Evolutionary conservation across 495 filamentous ascomycete genomes (phyloP), one percentile per base, ranked within the genome.

Genomic region (Hypomontagnella submonticulosa): DNA sequence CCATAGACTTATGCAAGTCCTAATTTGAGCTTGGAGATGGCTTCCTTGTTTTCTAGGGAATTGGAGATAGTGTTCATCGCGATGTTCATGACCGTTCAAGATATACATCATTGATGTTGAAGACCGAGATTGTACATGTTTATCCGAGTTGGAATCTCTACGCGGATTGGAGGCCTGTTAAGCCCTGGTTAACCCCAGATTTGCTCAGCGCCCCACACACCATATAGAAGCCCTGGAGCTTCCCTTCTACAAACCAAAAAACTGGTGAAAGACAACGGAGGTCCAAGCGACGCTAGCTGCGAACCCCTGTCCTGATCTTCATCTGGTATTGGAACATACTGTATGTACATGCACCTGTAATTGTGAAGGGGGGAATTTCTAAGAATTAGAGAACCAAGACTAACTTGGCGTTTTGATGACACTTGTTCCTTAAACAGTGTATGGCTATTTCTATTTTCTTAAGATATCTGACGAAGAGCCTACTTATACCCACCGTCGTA

Each of bases 121-220:
- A 61, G 59, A 62, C 54, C 59, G 48, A 62, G 50, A 62, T 58
- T 19, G 43, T 18, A 34, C n/a, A 50, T 18, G 1, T 11, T 18
- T 11, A 27, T 48, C 37, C 10, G 16, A 40, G 49, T 48, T 53
- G 48, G 33, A 53, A 54, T 54, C 13, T 43, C 41, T 23, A 61
- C 30, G 9, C 58, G 42, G 41, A 48, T 62, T 44, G 32, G 41
- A 38, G 33, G 50, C 40, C 40, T 43, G 44, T 12, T 9, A 33
- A 41, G 19, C 50, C 50, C 50, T 36, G 36, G 50, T 27, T 27
- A 27, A 27, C 23, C 23, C 23, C 23, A 27, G 23, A 27, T 27
- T 30, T 53, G 34, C 50, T 53, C 36, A 16, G 50, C 36, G 19
- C 50, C 50, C 50, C 50, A 52, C 36, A 27, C 6, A 27, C 23